These are phyloP conservation scores for Willaertia magna DNA, from an alignment of 208 protist species.

Conservation along the genomic window DNA sequence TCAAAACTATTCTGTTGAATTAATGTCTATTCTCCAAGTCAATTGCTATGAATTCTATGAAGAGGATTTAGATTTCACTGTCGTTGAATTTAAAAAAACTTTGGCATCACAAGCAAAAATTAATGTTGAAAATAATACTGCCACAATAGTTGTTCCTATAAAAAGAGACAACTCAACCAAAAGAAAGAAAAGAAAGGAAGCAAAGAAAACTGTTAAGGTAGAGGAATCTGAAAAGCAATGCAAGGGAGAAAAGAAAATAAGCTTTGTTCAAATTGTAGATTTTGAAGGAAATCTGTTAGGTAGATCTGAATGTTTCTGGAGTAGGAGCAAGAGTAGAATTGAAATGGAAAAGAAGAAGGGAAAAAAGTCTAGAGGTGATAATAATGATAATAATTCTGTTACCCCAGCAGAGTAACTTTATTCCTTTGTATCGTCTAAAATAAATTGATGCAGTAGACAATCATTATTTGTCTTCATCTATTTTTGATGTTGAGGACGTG, in stretches of 20 bases:
- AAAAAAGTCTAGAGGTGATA: no score
- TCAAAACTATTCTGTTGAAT: not conserved
- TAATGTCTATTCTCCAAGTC: not conserved
- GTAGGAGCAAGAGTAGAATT: not conserved
- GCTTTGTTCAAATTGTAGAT: not conserved
- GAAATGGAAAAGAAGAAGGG: constrained; percentile 1
- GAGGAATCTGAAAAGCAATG: not conserved
- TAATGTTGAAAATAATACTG: not conserved
- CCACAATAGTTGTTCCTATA: not conserved
- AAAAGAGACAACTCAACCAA: not conserved
- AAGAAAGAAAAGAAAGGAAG: not conserved
- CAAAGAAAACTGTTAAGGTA: not conserved
- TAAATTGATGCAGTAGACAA: no score
- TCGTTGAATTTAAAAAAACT: no score
- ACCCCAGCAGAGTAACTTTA: no score
- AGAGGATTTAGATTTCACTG: no score
- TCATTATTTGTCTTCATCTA: no score
- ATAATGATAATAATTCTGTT: no score
- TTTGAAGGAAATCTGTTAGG: not conserved
- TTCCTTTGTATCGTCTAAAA: no score
- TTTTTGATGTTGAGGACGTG: no score
- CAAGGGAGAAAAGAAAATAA: not conserved
- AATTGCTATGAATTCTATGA: no score
- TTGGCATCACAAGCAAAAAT: not conserved
- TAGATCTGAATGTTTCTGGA: not conserved